Evolutionary conservation across 2,329 filamentous ascomycete species (phyloP), one percentile per base, ranked within the genome.

Genomic region (Phyllosticta citribraziliensis): DNA sequence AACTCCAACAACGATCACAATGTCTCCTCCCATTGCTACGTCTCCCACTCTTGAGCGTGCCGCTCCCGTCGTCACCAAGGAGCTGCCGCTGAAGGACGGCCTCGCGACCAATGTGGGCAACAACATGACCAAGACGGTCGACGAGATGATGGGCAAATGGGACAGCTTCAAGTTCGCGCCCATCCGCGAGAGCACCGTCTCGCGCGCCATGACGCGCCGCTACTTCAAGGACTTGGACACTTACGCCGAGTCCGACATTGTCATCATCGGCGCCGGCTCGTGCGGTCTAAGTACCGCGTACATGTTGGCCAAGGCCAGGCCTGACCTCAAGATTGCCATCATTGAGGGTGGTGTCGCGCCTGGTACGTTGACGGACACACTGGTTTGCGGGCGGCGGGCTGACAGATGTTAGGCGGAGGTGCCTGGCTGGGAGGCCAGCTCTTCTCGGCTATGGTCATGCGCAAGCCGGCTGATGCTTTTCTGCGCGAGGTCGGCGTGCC

Each of bases 401-500:
- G 4, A 60, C 33, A n/a, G 9, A 2, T 6, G 19, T 10, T 10
- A 58, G 89, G 89, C 63, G 91, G 91, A 65, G 91, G 91, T 69
- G 91, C 91, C 64, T 96, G 91, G 91, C 85, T 96, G 54, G 92
- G 92, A 62, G 91, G 91, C 19, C 92, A 96, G 79, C 88, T 96
- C 62, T 96, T 97, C 84, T 89, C 86, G 64, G 91, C 91, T 71
- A 96, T 96, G 91, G 83, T 96, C 56, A 91, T 97, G 87, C 88
- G 91, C 69, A 95, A 94, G 80, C 91, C 92, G 12, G 91, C 91
- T 58, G 88, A 96, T 71, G 83, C 83, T 61, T 96, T 96, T 79
- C 79, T 96, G 62, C 80, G 82, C 52, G 90, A 95, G 69, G 75
- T 96, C 17, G 90, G 88, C 62, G 86, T 96, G 6, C 86, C 89